Base-by-base conservation (phyloP, 306 rosid species). In the Castanea sativa region DNA sequence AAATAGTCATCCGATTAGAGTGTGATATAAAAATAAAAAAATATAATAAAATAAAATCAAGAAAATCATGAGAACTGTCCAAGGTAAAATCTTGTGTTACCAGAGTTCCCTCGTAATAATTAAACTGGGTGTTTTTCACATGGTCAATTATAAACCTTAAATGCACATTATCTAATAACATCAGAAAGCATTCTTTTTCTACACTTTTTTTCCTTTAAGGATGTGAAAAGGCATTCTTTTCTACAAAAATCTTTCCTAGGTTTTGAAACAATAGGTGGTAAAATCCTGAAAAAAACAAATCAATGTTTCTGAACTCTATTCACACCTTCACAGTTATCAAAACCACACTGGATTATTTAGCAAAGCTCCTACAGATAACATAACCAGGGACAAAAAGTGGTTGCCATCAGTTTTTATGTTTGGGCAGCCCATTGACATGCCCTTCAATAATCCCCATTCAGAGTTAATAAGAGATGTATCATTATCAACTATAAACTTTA, bases 1-100 rank as follows among this genome's bases (percentile, higher is more conserved):
- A 49, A 76, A 83, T 59, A 76, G 80, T 21, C 80, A 64, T 63
- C 79, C 76, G 78, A 80, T 81, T 74, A 79, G 55, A 61, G 35
- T 49, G 73, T 53, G 71, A 74, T 64, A 69, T 69, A 56, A 67
- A 78, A 65, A 4, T 21, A 35, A 65, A 56, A 67, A 78, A 65
- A 4, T 21, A 35, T 74, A 32, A 5, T 53, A 53, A 57, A 73
- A 76, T 45, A 55, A 9, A n/a, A 8, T 23, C 45, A 41, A 41
- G 45, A 67, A n/a, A 71, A 69, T 23, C 35, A 33, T 52, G 75
- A 61, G 30, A 51, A 5, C 41, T 58, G 69, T 25, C 33, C 57
- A 79, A 14, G 30, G 32, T 29, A 21, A 77, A 79, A 76, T 35
- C 81, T 35, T 55, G 51, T 25, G 79, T 49, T 1, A 49, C 23